A percentile compares a stretch with the other conserved stretches of the same genome.
These are phyloP conservation scores for Cymodocea nodosa DNA, from an alignment of 116 monocot genomes.

Conservation along the genomic window DNA sequence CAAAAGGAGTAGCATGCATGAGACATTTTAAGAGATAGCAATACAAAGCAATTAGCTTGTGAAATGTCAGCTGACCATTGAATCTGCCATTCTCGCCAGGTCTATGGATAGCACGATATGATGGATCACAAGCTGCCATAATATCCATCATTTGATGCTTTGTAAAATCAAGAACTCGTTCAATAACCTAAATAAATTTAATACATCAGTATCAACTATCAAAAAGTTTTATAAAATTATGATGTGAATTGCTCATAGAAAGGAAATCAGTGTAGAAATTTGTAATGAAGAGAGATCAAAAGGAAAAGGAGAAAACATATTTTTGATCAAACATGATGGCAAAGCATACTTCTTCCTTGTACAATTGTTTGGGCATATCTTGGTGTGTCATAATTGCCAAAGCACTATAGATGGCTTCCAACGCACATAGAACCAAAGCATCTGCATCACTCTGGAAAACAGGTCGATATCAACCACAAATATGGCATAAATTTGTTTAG, in stretches of 20 bases:
- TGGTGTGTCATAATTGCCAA: constrained; percentile 76
- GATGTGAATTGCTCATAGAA: neutral
- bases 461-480: neutral
- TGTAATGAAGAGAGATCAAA: too few relatives aligned
- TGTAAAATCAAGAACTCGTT: constrained; percentile 84
- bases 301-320: too few relatives aligned
- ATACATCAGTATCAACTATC: neutral
- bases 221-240: neutral
- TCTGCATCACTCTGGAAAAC: constrained; percentile 55
- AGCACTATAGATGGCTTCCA: constrained; percentile 78
- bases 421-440: constrained; percentile 55
- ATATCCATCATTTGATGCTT: constrained; percentile 76
- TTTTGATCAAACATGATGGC: neutral
- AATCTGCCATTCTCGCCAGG: constrained; percentile 52
- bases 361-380: constrained; percentile 97
- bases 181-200: constrained; percentile 55
- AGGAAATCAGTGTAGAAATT: too few relatives aligned
- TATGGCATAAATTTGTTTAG: neutral
- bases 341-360: constrained; percentile 83
- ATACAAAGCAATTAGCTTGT: neutral
- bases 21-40: neutral
- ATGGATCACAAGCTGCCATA: constrained; percentile 73
- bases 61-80: constrained; percentile 34
- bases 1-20: too few relatives aligned
- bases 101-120: constrained; percentile 42